These are phyloP conservation scores for Thermothielavioides terrestris DNA, from an alignment of 495 filamentous ascomycete species.

Conservation along the genomic window DNA sequence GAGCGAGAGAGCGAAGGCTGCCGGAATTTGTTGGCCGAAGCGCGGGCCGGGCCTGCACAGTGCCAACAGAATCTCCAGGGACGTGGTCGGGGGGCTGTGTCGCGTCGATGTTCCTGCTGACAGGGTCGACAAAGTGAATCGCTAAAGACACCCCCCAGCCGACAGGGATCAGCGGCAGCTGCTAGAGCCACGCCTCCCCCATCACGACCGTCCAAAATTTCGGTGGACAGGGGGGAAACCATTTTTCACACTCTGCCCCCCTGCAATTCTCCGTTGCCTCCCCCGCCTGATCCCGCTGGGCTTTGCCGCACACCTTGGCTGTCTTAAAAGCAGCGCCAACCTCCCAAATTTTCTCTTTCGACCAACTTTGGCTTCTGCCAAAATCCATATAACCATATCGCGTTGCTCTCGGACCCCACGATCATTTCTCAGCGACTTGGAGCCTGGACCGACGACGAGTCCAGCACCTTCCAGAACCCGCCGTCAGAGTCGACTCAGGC, in stretches of 20 bases:
- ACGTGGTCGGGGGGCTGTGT: slow-evolving; percentile 6
- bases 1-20: background rate
- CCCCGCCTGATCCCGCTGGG: slow-evolving; percentile 11
- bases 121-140: slow-evolving; percentile 9
- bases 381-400: background rate
- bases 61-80: slow-evolving; percentile 3
- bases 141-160: slow-evolving; percentile 2
- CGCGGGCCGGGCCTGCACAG: slow-evolving; percentile 7
- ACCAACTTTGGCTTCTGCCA: slow-evolving; percentile 21
- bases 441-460: slow-evolving; percentile 23
- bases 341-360: slow-evolving; percentile 13
- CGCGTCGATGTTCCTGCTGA: slow-evolving; percentile 10
- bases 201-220: slow-evolving; percentile 8
- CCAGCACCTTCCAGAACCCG: slow-evolving; percentile 21
- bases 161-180: slow-evolving; percentile 1
- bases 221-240: slow-evolving; percentile 7
- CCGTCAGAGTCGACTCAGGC: slow-evolving; percentile 24
- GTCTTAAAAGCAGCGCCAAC: slow-evolving; percentile 14
- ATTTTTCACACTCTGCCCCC: slow-evolving; percentile 6
- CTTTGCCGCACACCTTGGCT: slow-evolving; percentile 10
- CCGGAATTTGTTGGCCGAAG: background rate
- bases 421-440: slow-evolving; percentile 11
- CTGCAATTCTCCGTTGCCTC: background rate
- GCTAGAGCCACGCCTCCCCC: slow-evolving; percentile 14
- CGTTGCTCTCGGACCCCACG: slow-evolving; percentile 6